Percentiles rank a stretch among this genome's conserved stretches.
These are phyloP conservation scores for Mrakia gelida DNA, from an alignment of 768 basidiomycete species.

Conservation along the genomic window DNA sequence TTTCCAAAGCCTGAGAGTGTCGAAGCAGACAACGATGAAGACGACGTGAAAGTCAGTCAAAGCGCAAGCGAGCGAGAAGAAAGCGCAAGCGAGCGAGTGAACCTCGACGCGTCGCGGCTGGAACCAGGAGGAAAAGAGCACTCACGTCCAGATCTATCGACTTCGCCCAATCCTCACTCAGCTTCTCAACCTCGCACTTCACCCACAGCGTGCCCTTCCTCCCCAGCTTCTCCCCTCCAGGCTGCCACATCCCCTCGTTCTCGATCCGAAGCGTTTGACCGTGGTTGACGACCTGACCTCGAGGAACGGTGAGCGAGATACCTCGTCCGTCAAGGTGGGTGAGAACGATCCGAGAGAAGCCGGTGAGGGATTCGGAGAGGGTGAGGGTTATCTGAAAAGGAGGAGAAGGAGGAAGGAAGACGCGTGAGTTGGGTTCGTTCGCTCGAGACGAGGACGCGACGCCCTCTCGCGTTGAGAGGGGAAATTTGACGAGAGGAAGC, in stretches of 20 bases:
- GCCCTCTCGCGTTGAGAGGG: too few species aligned
- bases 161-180: slow-evolving; percentile 61
- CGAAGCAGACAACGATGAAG: too few species aligned
- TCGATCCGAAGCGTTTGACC: slow-evolving; percentile 58
- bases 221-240: slow-evolving; percentile 54
- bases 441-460: not conserved
- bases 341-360: slow-evolving; percentile 86
- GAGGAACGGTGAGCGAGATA: slow-evolving; percentile 69
- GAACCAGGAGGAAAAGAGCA: not conserved
- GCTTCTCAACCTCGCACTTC: slow-evolving; percentile 68
- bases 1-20: slow-evolving; percentile 57
- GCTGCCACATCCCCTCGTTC: slow-evolving; percentile 76
- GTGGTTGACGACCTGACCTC: slow-evolving; percentile 51
- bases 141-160: slow-evolving; percentile 51
- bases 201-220: slow-evolving; percentile 77
- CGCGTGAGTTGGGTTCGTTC: not conserved
- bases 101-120: not conserved
- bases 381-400: slow-evolving; percentile 60
- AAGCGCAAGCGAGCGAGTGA: too few species aligned
- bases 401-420: not conserved
- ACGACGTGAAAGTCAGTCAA: too few species aligned
- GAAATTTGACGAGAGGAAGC: too few species aligned
- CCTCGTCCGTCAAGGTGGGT: slow-evolving; percentile 91
- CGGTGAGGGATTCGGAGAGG: slow-evolving; percentile 86
- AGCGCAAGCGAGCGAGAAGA: too few species aligned